A percentile compares a stretch with the other conserved stretches of the same genome.
Evolutionary conservation across 2,329 filamentous ascomycete genomes (phyloP).

Genomic region (Diaporthe nobilis): DNA sequence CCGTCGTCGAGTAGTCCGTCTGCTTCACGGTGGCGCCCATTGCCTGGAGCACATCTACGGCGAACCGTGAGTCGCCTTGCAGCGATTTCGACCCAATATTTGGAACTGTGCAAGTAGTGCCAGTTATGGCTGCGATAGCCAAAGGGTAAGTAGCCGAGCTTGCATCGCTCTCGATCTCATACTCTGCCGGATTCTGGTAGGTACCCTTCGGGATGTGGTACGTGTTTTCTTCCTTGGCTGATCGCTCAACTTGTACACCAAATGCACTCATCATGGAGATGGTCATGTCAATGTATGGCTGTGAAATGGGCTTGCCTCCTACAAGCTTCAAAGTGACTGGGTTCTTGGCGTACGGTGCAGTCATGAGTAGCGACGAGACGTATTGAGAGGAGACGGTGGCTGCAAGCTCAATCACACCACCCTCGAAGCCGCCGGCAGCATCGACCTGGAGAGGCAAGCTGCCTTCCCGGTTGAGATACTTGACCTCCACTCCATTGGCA

Average conservation of each 20-base stretch:
- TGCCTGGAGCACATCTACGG: conserved; percentile 86
- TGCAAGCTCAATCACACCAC: conserved; percentile 90
- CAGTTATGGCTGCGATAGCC: conserved; percentile 93
- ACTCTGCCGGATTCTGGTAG: conserved; percentile 88
- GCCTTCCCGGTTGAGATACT: conserved; percentile 86
- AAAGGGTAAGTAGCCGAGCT: conserved; percentile 98
- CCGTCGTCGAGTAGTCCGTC: conserved; percentile 87
- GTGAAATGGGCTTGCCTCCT: conserved; percentile 97
- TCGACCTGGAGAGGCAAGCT: conserved; percentile 88
- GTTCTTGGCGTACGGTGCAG: conserved; percentile 94
- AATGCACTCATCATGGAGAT: conserved; percentile 97
- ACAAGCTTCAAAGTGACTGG: conserved; percentile 91
- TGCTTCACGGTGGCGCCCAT: conserved; percentile 96
- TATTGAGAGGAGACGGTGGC: conserved; percentile 99
- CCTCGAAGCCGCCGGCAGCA: conserved; percentile 85
- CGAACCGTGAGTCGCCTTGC: conserved; percentile 95
- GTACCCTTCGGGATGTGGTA: conserved; percentile 91
- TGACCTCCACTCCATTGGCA: conserved; percentile 87
- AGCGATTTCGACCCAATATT: conserved; percentile 95
- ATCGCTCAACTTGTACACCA: conserved; percentile 84
- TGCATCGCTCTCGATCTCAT: conserved; percentile 95
- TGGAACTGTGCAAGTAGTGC: conserved; percentile 94
- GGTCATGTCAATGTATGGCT: conserved; percentile 99
- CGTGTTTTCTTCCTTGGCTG: conserved; percentile 84
- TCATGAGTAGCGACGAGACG: conserved; percentile 96